Conservation (phyloP, 768 basidiomycete species). For the Pleurotus ostreatus region DNA sequence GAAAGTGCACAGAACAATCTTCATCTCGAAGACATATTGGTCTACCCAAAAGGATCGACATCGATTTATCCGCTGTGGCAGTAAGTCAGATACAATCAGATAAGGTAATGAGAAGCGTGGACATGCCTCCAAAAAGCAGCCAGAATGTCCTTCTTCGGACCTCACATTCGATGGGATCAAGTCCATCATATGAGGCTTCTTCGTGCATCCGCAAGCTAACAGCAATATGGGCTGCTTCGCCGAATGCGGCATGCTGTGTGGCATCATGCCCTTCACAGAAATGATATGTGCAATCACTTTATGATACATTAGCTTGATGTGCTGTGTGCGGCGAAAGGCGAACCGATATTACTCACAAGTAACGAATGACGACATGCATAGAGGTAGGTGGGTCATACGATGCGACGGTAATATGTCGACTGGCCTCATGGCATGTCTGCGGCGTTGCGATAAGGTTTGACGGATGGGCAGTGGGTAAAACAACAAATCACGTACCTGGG, state of each 20-base stretch:
- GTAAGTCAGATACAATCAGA: constrained; percentile 10
- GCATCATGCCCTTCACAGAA: constrained; percentile 88
- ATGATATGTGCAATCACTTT: constrained; percentile 79
- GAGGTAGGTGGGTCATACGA: constrained; percentile 83
- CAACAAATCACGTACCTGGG: constrained; percentile 36
- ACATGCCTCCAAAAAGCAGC: constrained; percentile 82
- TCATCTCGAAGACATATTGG: constrained; percentile 87
- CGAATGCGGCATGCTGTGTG: constrained; percentile 84
- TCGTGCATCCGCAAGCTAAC: constrained; percentile 83
- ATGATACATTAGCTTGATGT: constrained; percentile 7
- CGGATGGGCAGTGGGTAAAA: neutral
- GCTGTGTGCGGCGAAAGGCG: constrained; percentile 2
- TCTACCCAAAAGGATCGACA: constrained; percentile 79
- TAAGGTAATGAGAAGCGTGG: constrained; percentile 6
- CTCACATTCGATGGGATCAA: constrained; percentile 86
- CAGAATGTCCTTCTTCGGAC: constrained; percentile 85
- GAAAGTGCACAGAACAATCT: constrained; percentile 87
- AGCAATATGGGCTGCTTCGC: constrained; percentile 82
- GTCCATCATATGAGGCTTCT: constrained; percentile 75
- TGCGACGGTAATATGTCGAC: constrained; percentile 73
- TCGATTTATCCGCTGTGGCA: constrained; percentile 77
- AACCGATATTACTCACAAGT: constrained; percentile 57
- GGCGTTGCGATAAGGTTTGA: constrained; percentile 4
- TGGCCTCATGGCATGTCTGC: constrained; percentile 76
- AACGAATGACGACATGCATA: constrained; percentile 83